A percentile compares a stretch with the other conserved stretches of the same genome.
Conservation (phyloP, 73 alveolate species). For the Effrenium voratum region DNA sequence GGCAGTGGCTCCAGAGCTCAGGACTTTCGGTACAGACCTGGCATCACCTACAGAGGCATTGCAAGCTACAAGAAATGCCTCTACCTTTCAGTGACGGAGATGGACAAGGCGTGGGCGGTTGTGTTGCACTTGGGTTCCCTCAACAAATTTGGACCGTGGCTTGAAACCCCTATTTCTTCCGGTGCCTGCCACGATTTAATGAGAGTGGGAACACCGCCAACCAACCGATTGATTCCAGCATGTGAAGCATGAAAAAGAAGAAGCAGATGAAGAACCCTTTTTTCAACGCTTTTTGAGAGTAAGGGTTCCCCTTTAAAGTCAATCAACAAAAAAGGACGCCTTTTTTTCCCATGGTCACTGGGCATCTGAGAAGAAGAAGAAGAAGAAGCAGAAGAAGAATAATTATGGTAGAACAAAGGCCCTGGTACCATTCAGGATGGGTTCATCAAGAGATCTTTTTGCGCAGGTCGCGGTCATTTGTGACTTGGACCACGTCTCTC, state of each 20-base stretch:
- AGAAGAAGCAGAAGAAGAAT: neutral
- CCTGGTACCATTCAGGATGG: neutral
- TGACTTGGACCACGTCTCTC: constrained; percentile 32
- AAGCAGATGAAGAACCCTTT: neutral
- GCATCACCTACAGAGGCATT: constrained; percentile 72
- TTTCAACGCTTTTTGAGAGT: neutral
- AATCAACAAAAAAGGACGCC: neutral
- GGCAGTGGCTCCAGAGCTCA: neutral
- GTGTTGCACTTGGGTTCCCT: neutral
- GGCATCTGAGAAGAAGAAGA: neutral
- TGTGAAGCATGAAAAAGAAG: neutral
- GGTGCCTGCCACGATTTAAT: neutral
- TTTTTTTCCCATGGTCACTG: neutral
- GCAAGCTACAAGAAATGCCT: constrained; percentile 40
- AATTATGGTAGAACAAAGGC: neutral
- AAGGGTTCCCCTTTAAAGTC: neutral
- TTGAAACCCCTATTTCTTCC: neutral
- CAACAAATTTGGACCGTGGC: neutral
- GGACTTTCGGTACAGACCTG: constrained; percentile 84
- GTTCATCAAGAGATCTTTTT: neutral
- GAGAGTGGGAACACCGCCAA: too few species aligned
- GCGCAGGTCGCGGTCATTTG: constrained; percentile 73
- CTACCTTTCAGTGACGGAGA: constrained; percentile 57
- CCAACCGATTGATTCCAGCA: neutral
- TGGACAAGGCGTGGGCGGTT: neutral